Conservation (phyloP, 805 yeast species). For the Saturnispora zaruensis region DNA sequence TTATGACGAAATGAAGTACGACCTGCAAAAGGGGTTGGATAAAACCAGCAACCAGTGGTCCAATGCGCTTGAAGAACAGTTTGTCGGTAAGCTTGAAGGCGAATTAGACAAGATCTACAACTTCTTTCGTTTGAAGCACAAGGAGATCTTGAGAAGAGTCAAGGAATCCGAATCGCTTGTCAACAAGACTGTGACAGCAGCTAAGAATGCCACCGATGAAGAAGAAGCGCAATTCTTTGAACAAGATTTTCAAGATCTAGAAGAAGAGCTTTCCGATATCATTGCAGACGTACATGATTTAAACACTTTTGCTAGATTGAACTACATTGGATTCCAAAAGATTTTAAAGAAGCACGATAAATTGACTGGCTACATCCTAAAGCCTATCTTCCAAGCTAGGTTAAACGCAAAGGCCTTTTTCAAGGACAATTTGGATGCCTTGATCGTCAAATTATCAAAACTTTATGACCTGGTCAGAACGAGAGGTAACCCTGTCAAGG, state of each 20-base stretch:
- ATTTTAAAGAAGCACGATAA: slow-evolving; percentile 96
- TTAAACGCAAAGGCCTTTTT: slow-evolving; percentile 91
- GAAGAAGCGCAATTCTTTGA: slow-evolving; percentile 35
- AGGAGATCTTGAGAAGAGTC: slow-evolving; percentile 78
- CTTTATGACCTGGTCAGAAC: slow-evolving; percentile 90
- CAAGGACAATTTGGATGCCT: slow-evolving; percentile 85
- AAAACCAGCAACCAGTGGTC: slow-evolving; percentile 57
- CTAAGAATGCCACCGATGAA: slow-evolving; percentile 30
- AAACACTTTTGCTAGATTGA: slow-evolving; percentile 86
- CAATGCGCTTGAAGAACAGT: slow-evolving; percentile 70
- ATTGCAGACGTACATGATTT: slow-evolving; percentile 97
- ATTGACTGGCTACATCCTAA: slow-evolving; percentile 66
- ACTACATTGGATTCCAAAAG: slow-evolving; percentile 95
- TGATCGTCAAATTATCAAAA: slow-evolving; percentile 83
- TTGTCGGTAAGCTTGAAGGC: slow-evolving; percentile 62
- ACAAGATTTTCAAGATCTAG: slow-evolving; percentile 63
- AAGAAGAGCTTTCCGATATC: slow-evolving; percentile 72
- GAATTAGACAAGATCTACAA: slow-evolving; percentile 91
- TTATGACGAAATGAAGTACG: slow-evolving; percentile 84
- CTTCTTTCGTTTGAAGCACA: slow-evolving; percentile 80
- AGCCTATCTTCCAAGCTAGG: slow-evolving; percentile 89
- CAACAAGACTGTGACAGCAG: slow-evolving; percentile 41
- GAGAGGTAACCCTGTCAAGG: slow-evolving; percentile 88
- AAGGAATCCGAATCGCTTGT: slow-evolving; percentile 74
- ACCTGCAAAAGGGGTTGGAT: slow-evolving; percentile 59